Conservation (phyloP, 139 green algal genomes). For the Coccomyxa sp. region DNA sequence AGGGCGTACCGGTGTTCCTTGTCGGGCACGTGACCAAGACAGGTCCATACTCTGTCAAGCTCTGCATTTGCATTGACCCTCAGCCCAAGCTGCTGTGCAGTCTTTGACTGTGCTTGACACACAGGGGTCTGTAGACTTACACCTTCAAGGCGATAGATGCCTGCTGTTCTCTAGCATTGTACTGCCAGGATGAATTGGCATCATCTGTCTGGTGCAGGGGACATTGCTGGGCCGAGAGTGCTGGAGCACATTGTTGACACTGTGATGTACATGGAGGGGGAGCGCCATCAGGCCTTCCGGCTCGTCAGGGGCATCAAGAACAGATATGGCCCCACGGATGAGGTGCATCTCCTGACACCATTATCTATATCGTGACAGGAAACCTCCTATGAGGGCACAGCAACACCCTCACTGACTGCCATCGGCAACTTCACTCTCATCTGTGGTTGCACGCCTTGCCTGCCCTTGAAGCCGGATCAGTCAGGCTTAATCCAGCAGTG, state of each 20-base stretch:
- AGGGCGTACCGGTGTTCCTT: slow-evolving; percentile 73
- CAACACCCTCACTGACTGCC: no score
- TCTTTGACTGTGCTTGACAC: background rate
- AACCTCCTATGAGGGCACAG: no score
- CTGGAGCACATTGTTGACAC: slow-evolving; percentile 96
- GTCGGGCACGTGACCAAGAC: slow-evolving; percentile 70
- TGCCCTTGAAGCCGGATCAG: no score
- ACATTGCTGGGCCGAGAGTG: slow-evolving; percentile 84
- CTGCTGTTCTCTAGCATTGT: no score
- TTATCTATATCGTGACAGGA: background rate
- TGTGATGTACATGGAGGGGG: slow-evolving; percentile 91
- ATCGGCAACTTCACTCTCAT: no score
- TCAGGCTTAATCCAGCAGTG: no score
- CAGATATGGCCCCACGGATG: slow-evolving; percentile 74
- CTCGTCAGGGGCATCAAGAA: slow-evolving; percentile 81
- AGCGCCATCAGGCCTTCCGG: slow-evolving; percentile 38
- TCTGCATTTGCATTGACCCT: background rate
- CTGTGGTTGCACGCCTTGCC: no score
- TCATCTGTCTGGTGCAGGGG: no score
- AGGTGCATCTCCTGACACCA: slow-evolving; percentile 30
- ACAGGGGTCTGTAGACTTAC: no score
- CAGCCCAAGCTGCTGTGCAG: background rate
- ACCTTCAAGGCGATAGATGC: no score
- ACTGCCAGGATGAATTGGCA: slow-evolving; percentile 12
- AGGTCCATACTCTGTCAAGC: background rate